Evolutionary conservation across 148 eudicot genomes (phyloP), one percentile per base, ranked within the genome.

Genomic region (Camellia granthamiana): DNA sequence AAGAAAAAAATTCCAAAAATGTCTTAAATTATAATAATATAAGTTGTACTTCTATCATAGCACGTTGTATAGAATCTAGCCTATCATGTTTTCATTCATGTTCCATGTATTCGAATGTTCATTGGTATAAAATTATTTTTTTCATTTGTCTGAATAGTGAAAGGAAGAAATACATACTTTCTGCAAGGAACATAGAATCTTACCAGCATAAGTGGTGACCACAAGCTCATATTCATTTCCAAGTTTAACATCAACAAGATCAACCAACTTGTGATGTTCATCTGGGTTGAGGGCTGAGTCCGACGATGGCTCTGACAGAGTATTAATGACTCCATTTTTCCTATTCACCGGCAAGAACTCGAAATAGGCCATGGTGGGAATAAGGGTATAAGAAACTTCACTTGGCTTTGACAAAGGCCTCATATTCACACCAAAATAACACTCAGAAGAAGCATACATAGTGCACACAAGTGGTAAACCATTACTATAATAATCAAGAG

Each of bases 121-220:
- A 30, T 30, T 30, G 38, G 38, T 30, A 30, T 30, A 30, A 30
- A 30, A 30, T 30, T 30, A 30, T 30, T 30, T 30, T 30, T 30
- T 30, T 30, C 38, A 30, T 1, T 1, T 30, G 38, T 30, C 38
- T 30, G 38, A 30, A 1, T 30, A 30, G 38, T 30, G 38, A 30
- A 30, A 30, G 38, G 38, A 30, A 30, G 38, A 30, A 30, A 30
- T 13, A 41, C 42, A 23, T 64, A 23, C 23, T 7, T 55, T 8
- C 14, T 55, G 59, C 15, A 55, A 55, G 3, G 11, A 55, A 51
- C 6, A 7, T 61, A 61, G 64, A 61, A 61, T 15, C 64, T 63
- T 87, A 92, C 96, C 96, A 2, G 96, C 85, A 75, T 89, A 92
- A 13, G 96, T 92, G 75, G 96, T 92, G 86, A 90, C 89, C 61